Base-by-base conservation (phyloP, 2,329 filamentous ascomycete genomes). In the Bimuria novae-zelandiae region DNA sequence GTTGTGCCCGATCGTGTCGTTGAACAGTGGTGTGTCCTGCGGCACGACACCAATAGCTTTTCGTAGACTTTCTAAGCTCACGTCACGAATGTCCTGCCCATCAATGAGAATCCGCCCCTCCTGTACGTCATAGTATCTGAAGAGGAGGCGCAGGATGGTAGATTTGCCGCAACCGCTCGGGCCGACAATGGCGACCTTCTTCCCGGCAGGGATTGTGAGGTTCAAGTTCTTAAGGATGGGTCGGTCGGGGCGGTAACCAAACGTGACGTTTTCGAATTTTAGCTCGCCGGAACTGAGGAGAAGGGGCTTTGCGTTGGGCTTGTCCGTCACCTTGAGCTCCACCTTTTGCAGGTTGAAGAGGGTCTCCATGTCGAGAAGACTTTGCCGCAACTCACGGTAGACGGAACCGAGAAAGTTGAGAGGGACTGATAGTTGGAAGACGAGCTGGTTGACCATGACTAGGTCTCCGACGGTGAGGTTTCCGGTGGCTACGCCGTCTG, bases 361-460 rank as follows among this genome's bases (percentile, higher is more conserved):
- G 0, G 94, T 97, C 76, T 97, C 94, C 94, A 99, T 99, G 72
- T 99, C 95, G 29, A 99, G 81, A 39, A 99, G 81, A 19, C 91
- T 96, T 77, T 99, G 94, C 51, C 94, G 84, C 49, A 99, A 82
- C 76, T 99, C 94, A 63, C 94, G 89, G 73, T 99, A 99, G 11
- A 99, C 93, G 12, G 92, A 96, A n/a, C 94, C 94, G 3, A 99
- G 80, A 75, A 99, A 99, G 80, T 99, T 99, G 55, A 99, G 83
- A 0, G 94, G 94, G 3, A 99, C 91, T 0, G 92, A 97, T 5
- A 99, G 86, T 76, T 99, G 94, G 77, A 99, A 99, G 54, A 99
- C 92, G 16, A 99, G 86, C 79, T 97, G 94, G 74, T 99, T 99
- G 62, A 99, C 91, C 90, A 99, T 95, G 70, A 99, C 94, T 27